phyloP scores from a whole-genome alignment of 2,329 filamentous ascomycete genomes.

The Fusarium liriodendri region DNA sequence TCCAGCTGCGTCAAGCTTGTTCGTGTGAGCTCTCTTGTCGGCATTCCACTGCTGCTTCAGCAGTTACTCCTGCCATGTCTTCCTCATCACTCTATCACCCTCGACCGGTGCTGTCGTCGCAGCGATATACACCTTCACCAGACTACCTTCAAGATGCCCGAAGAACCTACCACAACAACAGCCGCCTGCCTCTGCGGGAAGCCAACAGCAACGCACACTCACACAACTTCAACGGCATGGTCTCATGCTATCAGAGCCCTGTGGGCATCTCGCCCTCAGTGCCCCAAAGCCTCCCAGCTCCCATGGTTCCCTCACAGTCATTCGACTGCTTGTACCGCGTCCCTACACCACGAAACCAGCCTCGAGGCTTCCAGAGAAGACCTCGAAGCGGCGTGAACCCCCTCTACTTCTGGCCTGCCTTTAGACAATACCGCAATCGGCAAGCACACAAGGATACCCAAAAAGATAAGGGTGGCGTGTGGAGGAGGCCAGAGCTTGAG shows the following conservation, averaged over 20 bases:
- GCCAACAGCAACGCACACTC: constrained; percentile 64
- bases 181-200: constrained; percentile 62
- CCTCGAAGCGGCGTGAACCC: constrained; percentile 62
- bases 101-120: constrained; percentile 62
- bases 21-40: constrained; percentile 43
- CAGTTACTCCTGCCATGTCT: constrained; percentile 47
- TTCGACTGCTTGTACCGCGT: constrained; percentile 54
- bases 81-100: constrained; percentile 55
- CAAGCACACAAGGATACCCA: constrained; percentile 71
- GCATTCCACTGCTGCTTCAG: constrained; percentile 47
- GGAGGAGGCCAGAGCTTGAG: constrained; percentile 66
- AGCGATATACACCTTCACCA: constrained; percentile 60
- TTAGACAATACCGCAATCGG: constrained; percentile 73
- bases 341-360: constrained; percentile 52
- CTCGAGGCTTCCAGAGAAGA: constrained; percentile 48
- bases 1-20: constrained; percentile 43
- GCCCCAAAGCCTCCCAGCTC: constrained; percentile 61
- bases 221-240: constrained; percentile 54
- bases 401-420: constrained; percentile 71
- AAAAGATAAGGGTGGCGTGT: constrained; percentile 70
- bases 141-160: constrained; percentile 60
- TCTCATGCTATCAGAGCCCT: constrained; percentile 58
- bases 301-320: constrained; percentile 63
- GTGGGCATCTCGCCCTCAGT: constrained; percentile 57
- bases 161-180: constrained; percentile 51